These are phyloP conservation scores for Xanthoconium stramineum DNA, from an alignment of 768 basidiomycete species.

Conservation along the genomic window DNA sequence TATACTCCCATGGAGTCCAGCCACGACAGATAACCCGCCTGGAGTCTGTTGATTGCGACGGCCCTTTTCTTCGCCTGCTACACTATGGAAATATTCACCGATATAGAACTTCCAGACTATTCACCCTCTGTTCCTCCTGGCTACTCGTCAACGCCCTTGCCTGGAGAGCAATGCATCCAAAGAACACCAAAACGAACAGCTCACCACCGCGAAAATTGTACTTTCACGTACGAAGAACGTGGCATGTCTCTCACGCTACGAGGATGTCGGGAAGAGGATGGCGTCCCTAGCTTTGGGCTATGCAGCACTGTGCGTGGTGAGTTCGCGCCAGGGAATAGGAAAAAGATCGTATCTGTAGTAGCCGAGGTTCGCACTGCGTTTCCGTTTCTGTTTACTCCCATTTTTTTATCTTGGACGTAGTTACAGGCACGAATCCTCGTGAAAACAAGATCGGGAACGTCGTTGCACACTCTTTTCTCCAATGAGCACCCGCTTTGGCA, in stretches of 20 bases:
- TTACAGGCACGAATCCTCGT: conserved; percentile 24
- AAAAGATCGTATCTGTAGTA: conserved; percentile 25
- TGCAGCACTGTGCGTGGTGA: conserved; percentile 30
- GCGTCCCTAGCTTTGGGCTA: conserved; percentile 29
- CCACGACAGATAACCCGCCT: background rate
- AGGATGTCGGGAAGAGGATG: conserved; percentile 31
- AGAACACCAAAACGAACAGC: conserved; percentile 35
- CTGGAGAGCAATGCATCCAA: conserved; percentile 52
- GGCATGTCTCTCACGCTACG: conserved; percentile 29
- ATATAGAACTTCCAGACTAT: conserved; percentile 45
- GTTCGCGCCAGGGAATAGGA: conserved; percentile 25
- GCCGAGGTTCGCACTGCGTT: conserved; percentile 22
- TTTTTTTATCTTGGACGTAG: conserved; percentile 12
- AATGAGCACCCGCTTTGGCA: conserved; percentile 25
- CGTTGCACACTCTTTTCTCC: conserved; percentile 20
- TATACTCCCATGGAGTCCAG: conserved; percentile 12
- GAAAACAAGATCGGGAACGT: conserved; percentile 8
- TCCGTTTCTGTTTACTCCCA: background rate
- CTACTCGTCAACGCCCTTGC: conserved; percentile 54
- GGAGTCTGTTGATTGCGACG: background rate
- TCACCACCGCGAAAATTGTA: conserved; percentile 13
- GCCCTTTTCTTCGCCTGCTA: conserved; percentile 1
- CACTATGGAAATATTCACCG: conserved; percentile 13
- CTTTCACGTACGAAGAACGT: conserved; percentile 31
- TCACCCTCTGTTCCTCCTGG: conserved; percentile 52